These are phyloP conservation scores for Kwoniella sp. DNA, from an alignment of 768 basidiomycete genomes.

Conservation along the genomic window DNA sequence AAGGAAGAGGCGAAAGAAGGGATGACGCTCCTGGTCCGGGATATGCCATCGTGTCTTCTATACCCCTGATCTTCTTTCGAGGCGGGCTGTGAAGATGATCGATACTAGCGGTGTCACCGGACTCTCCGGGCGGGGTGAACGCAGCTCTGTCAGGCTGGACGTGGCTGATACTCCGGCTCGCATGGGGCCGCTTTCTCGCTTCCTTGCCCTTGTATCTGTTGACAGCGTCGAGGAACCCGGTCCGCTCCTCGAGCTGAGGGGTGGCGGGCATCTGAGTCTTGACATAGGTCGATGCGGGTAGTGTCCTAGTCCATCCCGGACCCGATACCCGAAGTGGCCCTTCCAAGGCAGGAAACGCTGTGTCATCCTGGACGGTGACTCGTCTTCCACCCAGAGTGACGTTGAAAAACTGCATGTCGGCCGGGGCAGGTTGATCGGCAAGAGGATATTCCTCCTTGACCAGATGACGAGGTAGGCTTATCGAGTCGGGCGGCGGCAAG, in stretches of 20 bases:
- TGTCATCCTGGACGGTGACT: constrained; percentile 39
- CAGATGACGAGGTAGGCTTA: constrained; percentile 26
- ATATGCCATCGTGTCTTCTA: constrained; percentile 21
- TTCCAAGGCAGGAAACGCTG: neutral
- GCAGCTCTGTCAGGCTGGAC: too few relatives aligned
- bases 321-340: neutral
- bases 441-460: constrained; percentile 28
- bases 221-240: constrained; percentile 22
- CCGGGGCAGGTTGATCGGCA: constrained; percentile 34
- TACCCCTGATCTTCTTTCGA: constrained; percentile 29
- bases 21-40: constrained; percentile 15
- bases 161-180: too few relatives aligned
- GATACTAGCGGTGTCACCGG: too few relatives aligned
- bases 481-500: constrained; percentile 26
- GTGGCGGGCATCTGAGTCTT: neutral
- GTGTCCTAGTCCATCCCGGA: constrained; percentile 15
- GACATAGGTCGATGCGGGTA: neutral
- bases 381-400: constrained; percentile 32
- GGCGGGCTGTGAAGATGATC: too few relatives aligned
- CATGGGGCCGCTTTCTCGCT: constrained; percentile 27
- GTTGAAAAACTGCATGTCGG: constrained; percentile 37
- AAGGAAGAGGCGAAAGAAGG: constrained; percentile 27
- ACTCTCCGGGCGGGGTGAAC: too few relatives aligned
- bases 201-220: constrained; percentile 25
- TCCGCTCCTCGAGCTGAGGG: constrained; percentile 2